Evolutionary conservation across 2,329 filamentous ascomycete genomes (phyloP), one percentile per base, ranked within the genome.

Genomic region (Raffaelea deltoideospora): DNA sequence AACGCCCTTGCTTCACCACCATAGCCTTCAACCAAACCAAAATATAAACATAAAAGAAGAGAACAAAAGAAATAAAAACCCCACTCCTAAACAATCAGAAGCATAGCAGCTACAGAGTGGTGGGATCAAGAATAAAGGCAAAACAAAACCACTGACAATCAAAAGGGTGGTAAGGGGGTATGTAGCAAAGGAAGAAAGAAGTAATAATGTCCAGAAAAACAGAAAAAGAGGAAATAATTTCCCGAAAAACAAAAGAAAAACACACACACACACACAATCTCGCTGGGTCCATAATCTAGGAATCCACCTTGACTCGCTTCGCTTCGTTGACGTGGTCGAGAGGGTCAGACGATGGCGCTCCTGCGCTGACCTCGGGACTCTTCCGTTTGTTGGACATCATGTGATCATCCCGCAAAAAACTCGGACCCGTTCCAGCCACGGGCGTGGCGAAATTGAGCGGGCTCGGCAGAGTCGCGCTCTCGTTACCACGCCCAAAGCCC

Each of bases 381-480:
- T 74, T 75, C 41, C 70, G 57, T 52, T 74, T 74, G n/a, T 56
- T 47, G 5, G 45, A 37, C 11, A 21, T n/a, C 2, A 28, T 36
- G 24, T 43, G 49, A 20, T 77, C 73, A 17, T 78, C 72, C 40
- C 72, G 60, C 37, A 78, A 47, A 45, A 79, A 79, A 40, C 72
- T 76, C 3, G 74, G 74, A 3, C 74, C 74, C 1, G 65, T 68
- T 2, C 65, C 69, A 2, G 68, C 67, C 2, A 77, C 62, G 0
- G 90, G 90, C 1, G 90, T 96, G 24, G 84, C 81, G 56, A 95
- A 95, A 42, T 87, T 93, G 44, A 96, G 61, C 10, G 90, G 90
- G 53, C 86, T 95, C 0, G 87, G 87, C 34, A 96, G 65, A 46
- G 92, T 90, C 49, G 90, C 93, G 53, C 70, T 81, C 46, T 90